Base-by-base conservation (phyloP, 2,329 filamentous ascomycete species). In the Alternaria burnsii region DNA sequence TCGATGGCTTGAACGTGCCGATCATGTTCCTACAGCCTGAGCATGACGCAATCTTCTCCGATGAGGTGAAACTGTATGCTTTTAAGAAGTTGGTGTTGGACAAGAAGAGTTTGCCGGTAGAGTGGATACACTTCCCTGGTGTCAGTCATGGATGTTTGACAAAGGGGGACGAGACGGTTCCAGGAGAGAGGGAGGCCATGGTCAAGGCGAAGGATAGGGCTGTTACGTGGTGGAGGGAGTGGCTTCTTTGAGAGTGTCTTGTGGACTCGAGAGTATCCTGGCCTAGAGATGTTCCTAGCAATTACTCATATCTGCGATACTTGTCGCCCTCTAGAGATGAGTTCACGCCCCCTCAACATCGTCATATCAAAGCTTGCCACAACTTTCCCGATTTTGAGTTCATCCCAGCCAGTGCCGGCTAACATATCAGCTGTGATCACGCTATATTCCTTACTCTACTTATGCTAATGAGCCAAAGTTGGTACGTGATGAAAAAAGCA, bases 101-200 rank as follows among this genome's bases (percentile, higher is more conserved):
- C 7, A 68, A 53, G 34, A 64, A 61, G 52, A 59, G 48, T 1
- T 43, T 68, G 20, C 58, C 66, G 16, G 67, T 64, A 20, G 68
- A 71, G 36, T 73, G 68, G 58, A 57, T 65, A 9, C 63, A 71
- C 62, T 74, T 73, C 38, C 70, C 71, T 4, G 67, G 68, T 3
- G 56, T 73, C 8, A 46, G 32, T 43, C 71, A 74, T 65, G 66
- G 65, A 3, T 73, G 69, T 61, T 40, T 69, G 36, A 65, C 66
- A 1, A 67, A 67, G 44, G 71, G 66, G 2, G 56, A 69, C 42
- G 55, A 66, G 55, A 43, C 47, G 16, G 55, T 65, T 16, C 54
- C 65, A 22, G 62, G 57, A 3, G 66, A 72, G 58, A 62, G 59
- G 47, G 59, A 61, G 55, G 68, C 63, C 7, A 64, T 71, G 63